Percentiles rank a stretch among this genome's conserved stretches.
Evolutionary conservation across 345 rosid species (phyloP).

Genomic region (Anacardium occidentale): DNA sequence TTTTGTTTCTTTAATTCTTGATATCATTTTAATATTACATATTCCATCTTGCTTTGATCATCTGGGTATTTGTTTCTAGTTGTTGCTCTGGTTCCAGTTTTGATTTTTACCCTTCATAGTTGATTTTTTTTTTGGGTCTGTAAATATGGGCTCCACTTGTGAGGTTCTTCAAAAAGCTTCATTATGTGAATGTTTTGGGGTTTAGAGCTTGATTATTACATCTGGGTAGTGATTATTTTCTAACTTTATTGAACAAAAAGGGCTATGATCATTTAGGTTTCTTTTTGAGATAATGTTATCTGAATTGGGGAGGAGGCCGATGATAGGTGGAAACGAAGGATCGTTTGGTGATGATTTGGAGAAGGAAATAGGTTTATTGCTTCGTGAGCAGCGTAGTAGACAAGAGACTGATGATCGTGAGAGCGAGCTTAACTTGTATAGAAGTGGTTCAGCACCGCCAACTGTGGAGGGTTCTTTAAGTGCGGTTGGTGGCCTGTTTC

Average conservation of each 20-base stretch:
- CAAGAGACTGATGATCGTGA: constrained; percentile 60
- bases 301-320: constrained; percentile 60
- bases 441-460: constrained; percentile 83
- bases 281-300: constrained; percentile 46
- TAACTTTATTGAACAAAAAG: constrained; percentile 8
- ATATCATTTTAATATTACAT: neutral
- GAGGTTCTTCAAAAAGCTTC: constrained; percentile 24
- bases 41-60: constrained; percentile 10
- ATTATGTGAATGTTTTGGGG: constrained; percentile 26
- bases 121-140: constrained; percentile 29
- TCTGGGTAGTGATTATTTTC: constrained; percentile 26
- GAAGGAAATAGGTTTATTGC: constrained; percentile 60
- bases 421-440: constrained; percentile 56
- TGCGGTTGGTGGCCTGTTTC: constrained; percentile 62
- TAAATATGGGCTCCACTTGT: constrained; percentile 28
- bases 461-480: constrained; percentile 67
- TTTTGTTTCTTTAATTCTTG: constrained; percentile 17
- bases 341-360: constrained; percentile 76
- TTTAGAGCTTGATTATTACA: constrained; percentile 24
- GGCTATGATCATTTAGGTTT: constrained; percentile 36
- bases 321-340: constrained; percentile 62
- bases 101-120: constrained; percentile 36
- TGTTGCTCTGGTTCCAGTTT: constrained; percentile 35
- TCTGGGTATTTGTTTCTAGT: constrained; percentile 20
- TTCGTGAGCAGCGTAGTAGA: constrained; percentile 49